Evolutionary conservation across 108 stramenopile species (phyloP), one percentile per base, ranked within the genome.

Genomic region (Nannochloropsis oceanica): DNA sequence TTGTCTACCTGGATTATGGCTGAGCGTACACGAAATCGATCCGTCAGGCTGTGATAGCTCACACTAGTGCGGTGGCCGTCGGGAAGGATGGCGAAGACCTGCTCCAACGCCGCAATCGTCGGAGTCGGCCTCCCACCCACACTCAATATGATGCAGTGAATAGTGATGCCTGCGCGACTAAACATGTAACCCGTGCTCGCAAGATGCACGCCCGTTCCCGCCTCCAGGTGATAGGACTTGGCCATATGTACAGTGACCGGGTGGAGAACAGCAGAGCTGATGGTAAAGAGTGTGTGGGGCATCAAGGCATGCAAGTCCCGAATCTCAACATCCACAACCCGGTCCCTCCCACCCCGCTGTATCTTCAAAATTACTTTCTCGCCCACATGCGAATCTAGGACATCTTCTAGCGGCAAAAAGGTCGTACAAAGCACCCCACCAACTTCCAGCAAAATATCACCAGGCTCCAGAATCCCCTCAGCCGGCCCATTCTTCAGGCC

Each of bases 181-280:
- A 91, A 79, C 86, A 90, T 90, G 89, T 86, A 89, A 14, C 91
- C 91, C 44, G 87, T 13, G 43, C 80, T 44, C 20, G 85, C 80
- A 43, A 89, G 34, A 43, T 84, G 44, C 26, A 81, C 42, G 13
- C 46, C 85, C 59, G 81, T 13, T 2, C 42, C 79, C 18, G 27
- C n/a, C 13, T 27, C 25, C 27, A 88, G 26, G 9, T 80, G 12
- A 42, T 82, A 79, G 18, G 44, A 44, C 11, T 44, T 25, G 11
- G 81, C 50, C 24, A 27, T n/a, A 13, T 25, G 27, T 13, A 44
- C 26, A 27, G 81, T 27, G 11, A 88, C 44, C 1, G 82, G 42
- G 80, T 89, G 89, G 25, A 89, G 20, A 25, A 86, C 79, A 10
- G 83, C 86, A 11, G 43, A 43, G 22, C 81, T 79, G 43, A 87